Base-by-base conservation (phyloP, 805 yeast genomes). In the Ogataea ramenticola region DNA sequence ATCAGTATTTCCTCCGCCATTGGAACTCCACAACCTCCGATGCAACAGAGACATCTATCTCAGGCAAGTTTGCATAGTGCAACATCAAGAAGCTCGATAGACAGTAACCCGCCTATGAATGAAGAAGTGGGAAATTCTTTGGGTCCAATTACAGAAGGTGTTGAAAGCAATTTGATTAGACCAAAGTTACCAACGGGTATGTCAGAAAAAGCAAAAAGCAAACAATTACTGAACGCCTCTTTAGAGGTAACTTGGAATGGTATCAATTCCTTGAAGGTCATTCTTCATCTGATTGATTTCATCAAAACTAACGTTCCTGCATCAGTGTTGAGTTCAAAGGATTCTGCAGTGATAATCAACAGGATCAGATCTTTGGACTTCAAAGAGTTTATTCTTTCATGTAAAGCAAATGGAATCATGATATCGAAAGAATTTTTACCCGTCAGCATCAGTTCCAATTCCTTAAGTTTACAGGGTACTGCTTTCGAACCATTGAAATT, bases 121-220 rank as follows among this genome's bases (percentile, higher is more conserved):
- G 19, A n/a, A 5, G 19, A 17, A 22, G 3, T 22, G 24, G 5
- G 4, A 6, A 16, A 17, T 11, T 2, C 14, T 26, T 36, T 53
- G 14, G 55, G 49, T 36, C 40, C 55, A 1, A 39, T 48, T 15
- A 45, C 41, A 16, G 45, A 31, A 5, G 36, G 17, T 22, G 20
- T 17, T n/a, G 67, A 56, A n/a, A 64, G 67, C 32, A 71, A 68
- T 32, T 57, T 77, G 41, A 52, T 65, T 32, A 58, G 75, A 43
- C 79, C 85, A 6, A 65, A 58, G 22, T 71, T 69, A 12, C 83
- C 82, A 4, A 58, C 69, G 1, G 86, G 87, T 3, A 79, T 81
- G 86, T 75, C 86, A 0, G 52, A 56, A 16, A 74, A 67, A 41
- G 79, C 82, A 1, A 71, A 68, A 38, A 74, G 76, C 15, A 81